phyloP scores from a whole-genome alignment of 768 basidiomycete species.

The Podaxis sp. region DNA sequence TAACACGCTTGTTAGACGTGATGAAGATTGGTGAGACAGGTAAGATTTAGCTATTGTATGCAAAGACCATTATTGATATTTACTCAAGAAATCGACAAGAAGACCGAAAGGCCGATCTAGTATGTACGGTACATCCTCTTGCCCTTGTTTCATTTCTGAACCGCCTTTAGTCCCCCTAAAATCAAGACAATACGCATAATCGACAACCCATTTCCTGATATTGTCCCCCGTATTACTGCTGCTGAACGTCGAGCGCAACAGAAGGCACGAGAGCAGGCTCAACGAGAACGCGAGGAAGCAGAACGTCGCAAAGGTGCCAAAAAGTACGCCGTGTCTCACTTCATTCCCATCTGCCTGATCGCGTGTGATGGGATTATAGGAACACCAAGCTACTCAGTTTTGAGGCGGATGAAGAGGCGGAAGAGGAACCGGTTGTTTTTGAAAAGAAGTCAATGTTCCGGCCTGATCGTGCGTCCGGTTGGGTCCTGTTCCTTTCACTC shows the following conservation, averaged over 20 bases:
- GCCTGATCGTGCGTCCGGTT: constrained; percentile 68
- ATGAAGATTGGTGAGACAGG: constrained; percentile 91
- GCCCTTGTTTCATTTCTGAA: constrained; percentile 5
- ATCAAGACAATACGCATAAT: constrained; percentile 83
- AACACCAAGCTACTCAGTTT: constrained; percentile 92
- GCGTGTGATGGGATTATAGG: constrained; percentile 37
- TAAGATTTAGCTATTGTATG: constrained; percentile 32
- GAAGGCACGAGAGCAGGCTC: constrained; percentile 72
- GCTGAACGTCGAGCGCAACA: constrained; percentile 87
- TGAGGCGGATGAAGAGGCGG: constrained; percentile 66
- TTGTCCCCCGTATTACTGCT: constrained; percentile 94
- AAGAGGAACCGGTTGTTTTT: constrained; percentile 49
- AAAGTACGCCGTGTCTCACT: constrained; percentile 56
- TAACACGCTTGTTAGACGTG: constrained; percentile 56
- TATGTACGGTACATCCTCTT: constrained; percentile 33
- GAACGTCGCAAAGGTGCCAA: constrained; percentile 76
- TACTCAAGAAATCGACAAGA: constrained; percentile 62
- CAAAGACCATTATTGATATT: background rate
- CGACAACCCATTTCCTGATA: constrained; percentile 95
- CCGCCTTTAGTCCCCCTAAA: constrained; percentile 72
- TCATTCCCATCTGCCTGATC: background rate
- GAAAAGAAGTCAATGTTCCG: constrained; percentile 84
- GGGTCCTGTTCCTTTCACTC: background rate
- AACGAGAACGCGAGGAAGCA: constrained; percentile 76
- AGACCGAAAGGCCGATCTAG: constrained; percentile 77